Evolutionary conservation across 306 rosid genomes (phyloP).

Genomic region (Myrica gale): DNA sequence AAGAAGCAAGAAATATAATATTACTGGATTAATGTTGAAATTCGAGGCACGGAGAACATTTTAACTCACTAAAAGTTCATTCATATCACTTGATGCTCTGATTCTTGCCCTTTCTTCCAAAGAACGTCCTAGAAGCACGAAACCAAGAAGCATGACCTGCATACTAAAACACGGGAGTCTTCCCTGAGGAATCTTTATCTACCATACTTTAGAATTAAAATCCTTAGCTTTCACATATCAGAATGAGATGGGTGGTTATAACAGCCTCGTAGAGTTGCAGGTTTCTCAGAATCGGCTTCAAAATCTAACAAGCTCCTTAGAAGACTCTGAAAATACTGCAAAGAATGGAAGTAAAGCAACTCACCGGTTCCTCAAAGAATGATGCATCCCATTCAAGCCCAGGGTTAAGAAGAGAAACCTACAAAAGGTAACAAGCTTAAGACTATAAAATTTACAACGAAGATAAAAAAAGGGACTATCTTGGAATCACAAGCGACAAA

Average conservation of each 20-base stretch:
- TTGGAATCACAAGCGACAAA: constrained; percentile 23
- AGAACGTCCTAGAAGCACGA: constrained; percentile 97
- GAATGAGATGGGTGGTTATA: constrained; percentile 16
- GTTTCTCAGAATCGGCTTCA: constrained; percentile 23
- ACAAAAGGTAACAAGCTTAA: constrained; percentile 28
- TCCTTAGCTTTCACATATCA: constrained; percentile 6
- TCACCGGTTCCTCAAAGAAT: constrained; percentile 99
- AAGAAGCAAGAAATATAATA: no score
- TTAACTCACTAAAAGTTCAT: constrained; percentile 81
- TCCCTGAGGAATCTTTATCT: constrained; percentile 45
- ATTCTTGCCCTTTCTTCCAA: constrained; percentile 91
- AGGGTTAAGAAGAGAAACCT: constrained; percentile 85
- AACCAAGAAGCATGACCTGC: constrained; percentile 99
- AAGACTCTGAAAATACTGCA: constrained; percentile 20
- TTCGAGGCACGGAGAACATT: constrained; percentile 6
- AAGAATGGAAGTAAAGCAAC: constrained; percentile 50
- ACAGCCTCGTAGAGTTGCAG: constrained; percentile 24
- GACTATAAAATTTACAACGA: constrained; percentile 20
- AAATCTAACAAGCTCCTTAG: constrained; percentile 14
- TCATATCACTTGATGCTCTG: constrained; percentile 97
- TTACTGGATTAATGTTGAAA: background rate
- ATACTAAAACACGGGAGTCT: constrained; percentile 54
- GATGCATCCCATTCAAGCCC: constrained; percentile 82
- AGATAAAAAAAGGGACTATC: constrained; percentile 17
- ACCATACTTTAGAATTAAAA: constrained; percentile 19